Base-by-base conservation (phyloP, 345 rosid species). In the Brassica incana region DNA sequence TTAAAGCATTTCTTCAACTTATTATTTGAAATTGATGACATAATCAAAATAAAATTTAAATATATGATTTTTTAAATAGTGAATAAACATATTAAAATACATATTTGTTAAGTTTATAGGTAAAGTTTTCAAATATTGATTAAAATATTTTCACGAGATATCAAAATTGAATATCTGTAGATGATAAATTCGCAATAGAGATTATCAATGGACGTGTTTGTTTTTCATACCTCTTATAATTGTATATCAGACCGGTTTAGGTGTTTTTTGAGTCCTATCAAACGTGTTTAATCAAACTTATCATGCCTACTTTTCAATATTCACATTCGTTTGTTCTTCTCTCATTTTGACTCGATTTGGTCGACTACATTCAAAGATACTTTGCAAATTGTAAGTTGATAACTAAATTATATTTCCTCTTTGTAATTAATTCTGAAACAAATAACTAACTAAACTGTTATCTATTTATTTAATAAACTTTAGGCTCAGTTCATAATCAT, bases 321-420 rank as follows among this genome's bases (percentile, higher is more conserved):
- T 70, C 74, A 32, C 63, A 15, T 54, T 52, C 74, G 64, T 32
- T 70, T 54, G 63, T 52, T 54, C 73, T 15, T 52, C 63, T 36
- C 1, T 69, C 8, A n/a, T 69, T 69, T 30, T 25, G 25, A 69
- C 61, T 69, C 61, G 32, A 69, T 69, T 45, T 29, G 36, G 36
- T 27, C 61, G 61, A 48, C 8, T 25, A 8, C 1, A 69, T 48
- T 27, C 10, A 48, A 50, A 4, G 8, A 30, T 30, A 30, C 18
- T 63, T 14, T 30, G 4, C 18, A 6, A 2, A 7, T 62, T 62
- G 2, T 12, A 14, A 14, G 67, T 63, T 63, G 67, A 30, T 29
- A 63, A 63, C 10, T 29, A 18, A 63, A 30, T 54, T 54, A 14
- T 6, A 16, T 14, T 14, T 10, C 5, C 67, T 62, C 66, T 29